Conservation (phyloP, 2,329 filamentous ascomycete genomes). For the Fusarium piperis region DNA sequence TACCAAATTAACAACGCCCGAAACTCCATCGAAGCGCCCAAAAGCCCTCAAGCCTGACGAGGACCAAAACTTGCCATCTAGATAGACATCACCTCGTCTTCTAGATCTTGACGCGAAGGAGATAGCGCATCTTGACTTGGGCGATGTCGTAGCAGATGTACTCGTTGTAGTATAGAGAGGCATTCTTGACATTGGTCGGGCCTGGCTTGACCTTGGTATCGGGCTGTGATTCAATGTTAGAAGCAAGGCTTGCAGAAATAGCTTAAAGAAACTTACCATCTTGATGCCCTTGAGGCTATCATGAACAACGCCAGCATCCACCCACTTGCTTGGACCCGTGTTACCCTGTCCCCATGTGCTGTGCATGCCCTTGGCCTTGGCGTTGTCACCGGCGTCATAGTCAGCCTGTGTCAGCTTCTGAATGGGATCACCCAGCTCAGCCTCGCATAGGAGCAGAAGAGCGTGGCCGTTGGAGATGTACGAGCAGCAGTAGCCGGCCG, state of each 20-base stretch:
- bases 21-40: background rate
- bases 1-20: background rate
- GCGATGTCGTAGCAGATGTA: slow-evolving; percentile 77
- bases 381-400: slow-evolving; percentile 71
- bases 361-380: slow-evolving; percentile 66
- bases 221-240: slow-evolving; percentile 51
- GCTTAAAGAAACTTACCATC: slow-evolving; percentile 66
- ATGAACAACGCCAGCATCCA: slow-evolving; percentile 76
- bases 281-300: slow-evolving; percentile 71
- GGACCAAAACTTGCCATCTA: background rate
- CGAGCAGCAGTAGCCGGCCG: slow-evolving; percentile 78
- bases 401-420: slow-evolving; percentile 67
- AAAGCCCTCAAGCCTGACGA: background rate
- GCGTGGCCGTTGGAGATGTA: slow-evolving; percentile 73
- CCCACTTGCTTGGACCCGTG: slow-evolving; percentile 75
- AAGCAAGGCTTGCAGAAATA: background rate
- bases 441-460: slow-evolving; percentile 84
- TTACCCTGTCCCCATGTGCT: slow-evolving; percentile 77
- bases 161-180: slow-evolving; percentile 74
- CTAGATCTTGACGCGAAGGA: slow-evolving; percentile 70
- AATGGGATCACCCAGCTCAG: slow-evolving; percentile 78
- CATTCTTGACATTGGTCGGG: slow-evolving; percentile 55
- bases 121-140: slow-evolving; percentile 75
- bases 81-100: too few species aligned
- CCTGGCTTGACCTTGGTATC: slow-evolving; percentile 59